Conservation (phyloP, 2,329 filamentous ascomycete species). For the Tricladium varicosporioides region DNA sequence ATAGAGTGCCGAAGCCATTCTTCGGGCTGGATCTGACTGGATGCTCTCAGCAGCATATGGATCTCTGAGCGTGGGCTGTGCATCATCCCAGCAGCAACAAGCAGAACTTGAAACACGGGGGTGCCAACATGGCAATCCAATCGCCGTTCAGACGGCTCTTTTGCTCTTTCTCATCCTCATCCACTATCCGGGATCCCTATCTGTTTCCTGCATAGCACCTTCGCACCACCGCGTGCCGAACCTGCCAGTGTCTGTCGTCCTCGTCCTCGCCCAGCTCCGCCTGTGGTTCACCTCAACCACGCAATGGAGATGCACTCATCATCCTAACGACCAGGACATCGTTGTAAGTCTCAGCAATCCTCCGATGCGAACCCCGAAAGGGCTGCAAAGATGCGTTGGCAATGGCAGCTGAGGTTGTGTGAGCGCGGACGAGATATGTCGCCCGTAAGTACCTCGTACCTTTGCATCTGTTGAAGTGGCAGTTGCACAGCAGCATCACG, state of each 20-base stretch:
- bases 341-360: not conserved
- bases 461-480: slow-evolving; percentile 15
- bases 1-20: not conserved
- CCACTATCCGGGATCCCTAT: too few species aligned
- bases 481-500: slow-evolving; percentile 29
- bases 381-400: slow-evolving; percentile 20
- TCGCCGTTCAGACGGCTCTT: slow-evolving; percentile 14
- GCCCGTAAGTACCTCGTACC: slow-evolving; percentile 16
- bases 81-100: slow-evolving; percentile 14
- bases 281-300: not conserved
- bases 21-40: not conserved
- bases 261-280: not conserved
- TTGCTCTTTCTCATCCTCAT: not conserved
- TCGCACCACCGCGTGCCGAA: not conserved
- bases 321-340: not conserved
- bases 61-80: slow-evolving; percentile 7
- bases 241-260: not conserved
- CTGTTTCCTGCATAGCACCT: not conserved
- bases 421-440: slow-evolving; percentile 1
- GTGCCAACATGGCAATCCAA: slow-evolving; percentile 11
- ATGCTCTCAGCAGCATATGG: not conserved
- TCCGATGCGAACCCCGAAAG: slow-evolving; percentile 12
- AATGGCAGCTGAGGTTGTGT: slow-evolving; percentile 8
- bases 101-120: slow-evolving; percentile 24
- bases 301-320: not conserved